A percentile compares a stretch with the other conserved stretches of the same genome.
These are phyloP conservation scores for Yarrowia deformans DNA, from an alignment of 805 yeast genomes.

Conservation along the genomic window DNA sequence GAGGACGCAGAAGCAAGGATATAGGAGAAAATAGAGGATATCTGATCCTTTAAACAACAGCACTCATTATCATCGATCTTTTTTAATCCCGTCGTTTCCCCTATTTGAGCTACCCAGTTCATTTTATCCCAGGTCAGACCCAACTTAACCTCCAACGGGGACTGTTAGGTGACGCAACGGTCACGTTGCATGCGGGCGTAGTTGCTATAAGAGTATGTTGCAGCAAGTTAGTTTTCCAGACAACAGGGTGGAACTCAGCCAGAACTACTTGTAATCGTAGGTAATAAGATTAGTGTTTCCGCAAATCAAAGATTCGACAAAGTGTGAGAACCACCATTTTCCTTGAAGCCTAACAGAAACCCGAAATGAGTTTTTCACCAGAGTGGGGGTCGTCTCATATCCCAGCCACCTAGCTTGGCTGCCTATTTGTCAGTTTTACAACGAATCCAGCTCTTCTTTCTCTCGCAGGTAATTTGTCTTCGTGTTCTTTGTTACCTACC, in stretches of 20 bases:
- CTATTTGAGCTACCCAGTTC: background rate
- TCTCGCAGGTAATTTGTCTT: background rate
- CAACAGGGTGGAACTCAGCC: slow-evolving; percentile 20
- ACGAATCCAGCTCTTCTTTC: too few relatives aligned
- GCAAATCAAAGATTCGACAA: slow-evolving; percentile 5
- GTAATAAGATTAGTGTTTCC: slow-evolving; percentile 12
- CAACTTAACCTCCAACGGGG: slow-evolving; percentile 23
- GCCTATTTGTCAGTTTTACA: too few relatives aligned
- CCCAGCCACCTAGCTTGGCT: background rate
- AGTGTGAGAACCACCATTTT: slow-evolving; percentile 1
- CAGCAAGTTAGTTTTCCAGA: slow-evolving; percentile 4
- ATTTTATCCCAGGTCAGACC: background rate
- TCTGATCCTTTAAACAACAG: too few relatives aligned
- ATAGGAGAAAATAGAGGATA: background rate
- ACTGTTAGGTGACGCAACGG: slow-evolving; percentile 26
- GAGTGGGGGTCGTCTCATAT: slow-evolving; percentile 2
- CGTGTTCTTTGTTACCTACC: background rate
- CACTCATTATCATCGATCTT: too few relatives aligned
- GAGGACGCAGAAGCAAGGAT: too few relatives aligned
- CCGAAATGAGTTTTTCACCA: slow-evolving; percentile 1
- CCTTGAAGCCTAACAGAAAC: slow-evolving; percentile 10
- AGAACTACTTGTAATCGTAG: background rate
- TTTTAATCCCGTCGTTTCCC: too few relatives aligned
- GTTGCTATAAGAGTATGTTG: slow-evolving; percentile 28
- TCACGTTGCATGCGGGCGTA: slow-evolving; percentile 33